Base-by-base conservation (phyloP, 1,139 yeast species). In the Sugiyamaella pinicola region DNA sequence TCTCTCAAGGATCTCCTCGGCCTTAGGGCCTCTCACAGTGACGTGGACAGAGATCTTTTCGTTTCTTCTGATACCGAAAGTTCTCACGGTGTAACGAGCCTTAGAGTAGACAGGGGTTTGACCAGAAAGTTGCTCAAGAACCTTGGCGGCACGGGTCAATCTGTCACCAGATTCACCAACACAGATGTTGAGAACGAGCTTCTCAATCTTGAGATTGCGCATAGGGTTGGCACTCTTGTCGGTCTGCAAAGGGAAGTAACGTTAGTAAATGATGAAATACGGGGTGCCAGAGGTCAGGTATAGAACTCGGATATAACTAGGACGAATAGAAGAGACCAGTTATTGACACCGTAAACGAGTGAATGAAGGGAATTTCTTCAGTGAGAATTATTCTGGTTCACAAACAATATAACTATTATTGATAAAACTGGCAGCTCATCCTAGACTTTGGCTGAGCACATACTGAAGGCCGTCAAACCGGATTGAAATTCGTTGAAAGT, bases 91-190 rank as follows among this genome's bases (percentile, higher is more conserved):
- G 90, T 93, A 93, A 84, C 99, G 88, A 72, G 99, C 99, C 87
- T 95, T 93, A 72, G 99, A 91, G 81, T 89, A 96, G 71, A 93
- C 99, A 78, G 99, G 99, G 72, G 99, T 93, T 83, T 93, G 99
- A 90, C 99, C 99, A 69, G 98, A 91, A 74, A 93, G 87, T 84
- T 95, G 99, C 83, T 93, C 99, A 76, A 93, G 85, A 73, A 93
- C 99, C 86, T 93, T 93, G 75, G 99, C 95, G 73, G 99, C 99
- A 88, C 99, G 93, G 84, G 99, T 93, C 80, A 93, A 89, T 85
- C 98, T 87, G 81, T 93, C 99, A 85, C 99, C 99, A 79, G 98
- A 91, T 82, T 93, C 99, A 84, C 99, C 99, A 79, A 93, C 99
- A 80, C 96, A 91, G 81, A 93, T 93, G 95, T 93, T 95, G 81